phyloP scores from a whole-genome alignment of 2,329 filamentous ascomycete genomes.

The Cercospora zeae-maydis region DNA sequence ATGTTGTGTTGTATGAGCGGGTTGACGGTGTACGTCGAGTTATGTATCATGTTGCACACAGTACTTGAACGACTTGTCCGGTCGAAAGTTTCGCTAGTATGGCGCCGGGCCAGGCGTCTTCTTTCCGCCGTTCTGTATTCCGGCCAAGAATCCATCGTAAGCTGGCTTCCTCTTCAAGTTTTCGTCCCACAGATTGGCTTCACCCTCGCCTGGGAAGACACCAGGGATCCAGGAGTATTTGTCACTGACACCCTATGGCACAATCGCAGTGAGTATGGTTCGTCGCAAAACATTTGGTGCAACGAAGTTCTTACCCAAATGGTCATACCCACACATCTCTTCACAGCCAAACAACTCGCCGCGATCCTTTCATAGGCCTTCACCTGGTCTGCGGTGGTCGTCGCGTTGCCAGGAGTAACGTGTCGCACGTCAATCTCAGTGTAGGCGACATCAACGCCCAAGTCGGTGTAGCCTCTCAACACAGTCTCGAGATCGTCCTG shows the following conservation, averaged over 20 bases:
- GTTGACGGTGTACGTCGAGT: too few relatives aligned
- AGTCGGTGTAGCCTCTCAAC: constrained; percentile 50
- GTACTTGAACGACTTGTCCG: too few relatives aligned
- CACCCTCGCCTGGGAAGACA: constrained; percentile 37
- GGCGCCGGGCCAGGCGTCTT: background rate
- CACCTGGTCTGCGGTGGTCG: constrained; percentile 42
- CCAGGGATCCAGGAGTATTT: constrained; percentile 43
- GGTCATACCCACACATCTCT: constrained; percentile 41
- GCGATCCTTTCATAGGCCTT: constrained; percentile 43
- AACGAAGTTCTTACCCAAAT: constrained; percentile 45
- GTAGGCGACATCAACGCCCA: constrained; percentile 57
- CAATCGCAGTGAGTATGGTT: background rate
- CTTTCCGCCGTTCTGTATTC: constrained; percentile 1
- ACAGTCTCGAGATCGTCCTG: constrained; percentile 38
- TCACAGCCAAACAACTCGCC: constrained; percentile 37
- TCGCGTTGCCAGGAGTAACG: constrained; percentile 29
- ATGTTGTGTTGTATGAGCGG: too few relatives aligned
- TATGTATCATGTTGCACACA: too few relatives aligned
- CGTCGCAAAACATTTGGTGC: background rate
- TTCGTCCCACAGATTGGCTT: constrained; percentile 46
- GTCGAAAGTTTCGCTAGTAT: too few relatives aligned
- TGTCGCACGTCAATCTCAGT: constrained; percentile 62
- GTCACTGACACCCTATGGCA: constrained; percentile 38
- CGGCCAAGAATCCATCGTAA: constrained; percentile 20
- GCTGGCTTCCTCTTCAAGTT: constrained; percentile 50